phyloP scores from a whole-genome alignment of 2,329 filamentous ascomycete species.

The Ophiognomonia clavigignenti-juglandacearum region DNA sequence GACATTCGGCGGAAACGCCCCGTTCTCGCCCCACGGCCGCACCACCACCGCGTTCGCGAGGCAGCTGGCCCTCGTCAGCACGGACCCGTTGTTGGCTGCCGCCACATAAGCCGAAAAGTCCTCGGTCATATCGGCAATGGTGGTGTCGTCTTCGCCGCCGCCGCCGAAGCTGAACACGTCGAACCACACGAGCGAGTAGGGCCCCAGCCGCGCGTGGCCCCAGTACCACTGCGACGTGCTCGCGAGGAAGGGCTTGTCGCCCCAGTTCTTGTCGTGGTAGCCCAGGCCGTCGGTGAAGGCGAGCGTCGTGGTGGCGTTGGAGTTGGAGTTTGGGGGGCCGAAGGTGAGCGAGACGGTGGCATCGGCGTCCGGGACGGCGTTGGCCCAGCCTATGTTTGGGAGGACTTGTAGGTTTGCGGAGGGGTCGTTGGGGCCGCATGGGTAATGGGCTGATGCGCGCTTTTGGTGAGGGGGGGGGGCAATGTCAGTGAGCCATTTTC shows the following conservation, averaged over 20 bases:
- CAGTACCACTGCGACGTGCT: slow-evolving; percentile 35
- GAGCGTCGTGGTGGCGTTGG: not conserved
- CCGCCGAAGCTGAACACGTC: slow-evolving; percentile 24
- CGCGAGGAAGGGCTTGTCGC: slow-evolving; percentile 27
- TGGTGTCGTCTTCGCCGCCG: too few species aligned
- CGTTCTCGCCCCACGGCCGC: slow-evolving; percentile 6
- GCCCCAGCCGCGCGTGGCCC: slow-evolving; percentile 36
- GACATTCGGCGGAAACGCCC: slow-evolving; percentile 1
- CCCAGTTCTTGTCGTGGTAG: slow-evolving; percentile 46
- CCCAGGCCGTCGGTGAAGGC: slow-evolving; percentile 25
- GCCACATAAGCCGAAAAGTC: slow-evolving; percentile 25
- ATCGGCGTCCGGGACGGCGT: slow-evolving; percentile 13
- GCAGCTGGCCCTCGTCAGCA: slow-evolving; percentile 1
- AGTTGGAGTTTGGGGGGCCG: too few species aligned
- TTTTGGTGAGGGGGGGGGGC: not conserved
- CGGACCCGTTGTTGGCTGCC: slow-evolving; percentile 20
- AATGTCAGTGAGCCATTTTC: too few species aligned
- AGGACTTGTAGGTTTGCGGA: slow-evolving; percentile 1
- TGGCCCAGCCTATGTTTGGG: slow-evolving; percentile 12
- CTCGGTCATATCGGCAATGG: too few species aligned
- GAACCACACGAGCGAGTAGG: slow-evolving; percentile 40
- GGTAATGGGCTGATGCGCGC: slow-evolving; percentile 14
- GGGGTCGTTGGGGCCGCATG: slow-evolving; percentile 6
- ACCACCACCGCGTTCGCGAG: not conserved
- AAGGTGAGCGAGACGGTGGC: slow-evolving; percentile 7